Percentiles rank a stretch among this genome's conserved stretches.
These are phyloP conservation scores for Chlamydomonas schloesseri DNA, from an alignment of 139 green algal genomes.

Conservation along the genomic window DNA sequence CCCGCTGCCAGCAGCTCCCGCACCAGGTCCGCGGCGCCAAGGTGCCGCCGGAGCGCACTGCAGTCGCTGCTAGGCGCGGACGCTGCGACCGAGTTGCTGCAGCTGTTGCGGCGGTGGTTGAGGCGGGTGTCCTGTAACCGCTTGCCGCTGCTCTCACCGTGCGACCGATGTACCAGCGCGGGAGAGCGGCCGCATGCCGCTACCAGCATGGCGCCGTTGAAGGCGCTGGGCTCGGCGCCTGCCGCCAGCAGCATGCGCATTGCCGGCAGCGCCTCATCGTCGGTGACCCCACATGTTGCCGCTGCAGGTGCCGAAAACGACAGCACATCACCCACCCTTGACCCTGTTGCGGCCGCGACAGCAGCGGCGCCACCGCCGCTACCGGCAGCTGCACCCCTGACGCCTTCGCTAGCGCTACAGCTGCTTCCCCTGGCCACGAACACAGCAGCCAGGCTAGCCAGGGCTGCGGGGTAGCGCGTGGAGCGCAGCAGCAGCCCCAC, in stretches of 20 bases:
- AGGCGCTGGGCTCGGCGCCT: not conserved
- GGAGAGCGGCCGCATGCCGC: not conserved
- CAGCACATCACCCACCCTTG: not conserved
- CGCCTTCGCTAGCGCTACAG: too few species aligned
- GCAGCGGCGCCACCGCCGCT: too few species aligned
- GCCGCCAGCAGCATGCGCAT: not conserved
- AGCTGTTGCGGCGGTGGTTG: too few species aligned
- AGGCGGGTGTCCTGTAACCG: too few species aligned
- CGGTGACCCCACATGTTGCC: too few species aligned
- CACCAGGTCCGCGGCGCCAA: not conserved
- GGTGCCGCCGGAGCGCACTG: not conserved
- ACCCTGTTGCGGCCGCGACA: not conserved
- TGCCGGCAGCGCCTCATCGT: too few species aligned
- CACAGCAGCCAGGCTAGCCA: not conserved
- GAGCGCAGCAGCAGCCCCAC: not conserved
- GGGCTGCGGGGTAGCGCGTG: not conserved
- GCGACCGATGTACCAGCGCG: too few species aligned
- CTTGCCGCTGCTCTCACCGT: too few species aligned
- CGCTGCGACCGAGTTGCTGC: too few species aligned
- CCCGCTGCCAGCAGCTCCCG: not conserved
- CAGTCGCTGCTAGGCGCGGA: too few species aligned
- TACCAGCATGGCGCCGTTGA: not conserved
- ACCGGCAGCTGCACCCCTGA: too few species aligned
- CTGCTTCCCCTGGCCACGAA: not conserved
- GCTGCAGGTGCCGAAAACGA: too few species aligned